Evolutionary conservation across 2,329 filamentous ascomycete species (phyloP), one percentile per base, ranked within the genome.

Genomic region (Fusarium caatingaense): DNA sequence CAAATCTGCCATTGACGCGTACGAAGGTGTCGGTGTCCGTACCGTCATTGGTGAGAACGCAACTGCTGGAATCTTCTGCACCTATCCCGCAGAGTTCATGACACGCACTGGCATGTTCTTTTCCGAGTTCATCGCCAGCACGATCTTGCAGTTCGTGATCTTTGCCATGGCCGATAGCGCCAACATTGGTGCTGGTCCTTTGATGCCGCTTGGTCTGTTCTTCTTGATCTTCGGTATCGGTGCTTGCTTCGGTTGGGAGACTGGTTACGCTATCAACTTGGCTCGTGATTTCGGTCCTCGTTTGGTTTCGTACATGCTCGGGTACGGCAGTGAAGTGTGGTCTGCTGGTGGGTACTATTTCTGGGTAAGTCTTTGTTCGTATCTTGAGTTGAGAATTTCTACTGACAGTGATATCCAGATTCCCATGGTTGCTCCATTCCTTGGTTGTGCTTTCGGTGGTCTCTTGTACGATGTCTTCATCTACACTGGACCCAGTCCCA

Each of bases 161-260:
- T 92, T 91, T 74, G 90, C 90, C 1, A 79, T 93, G 51, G 89
- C 90, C 59, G 89, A 91, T 66, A 81, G 81, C 49, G 78, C 78
- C 42, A 87, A 88, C 72, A 82, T 85, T 16, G 88, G 88, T 6
- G 88, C 88, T 3, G 87, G 88, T 0, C 81, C 83, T 2, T 63
- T 81, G 57, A 83, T 87, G 60, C 89, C 90, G 0, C 79, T 93
- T 3, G 86, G 83, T 10, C 79, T 93, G 8, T 91, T 92, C 80
- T 92, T 93, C 79, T 81, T 93, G 49, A 89, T 93, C 66, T 93
- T 93, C 74, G 91, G 90, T 10, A 88, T 93, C 23, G 91, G 90
- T 20, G 88, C 89, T 32, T 91, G 89, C 75, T 93, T 92, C 73
- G 91, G 91, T 9, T 93, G 89, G 89, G 87, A 93, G 77, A 93